Evolutionary conservation across 1,139 yeast species (phyloP), one percentile per base, ranked within the genome.

Genomic region (Arxiozyma telluris): DNA sequence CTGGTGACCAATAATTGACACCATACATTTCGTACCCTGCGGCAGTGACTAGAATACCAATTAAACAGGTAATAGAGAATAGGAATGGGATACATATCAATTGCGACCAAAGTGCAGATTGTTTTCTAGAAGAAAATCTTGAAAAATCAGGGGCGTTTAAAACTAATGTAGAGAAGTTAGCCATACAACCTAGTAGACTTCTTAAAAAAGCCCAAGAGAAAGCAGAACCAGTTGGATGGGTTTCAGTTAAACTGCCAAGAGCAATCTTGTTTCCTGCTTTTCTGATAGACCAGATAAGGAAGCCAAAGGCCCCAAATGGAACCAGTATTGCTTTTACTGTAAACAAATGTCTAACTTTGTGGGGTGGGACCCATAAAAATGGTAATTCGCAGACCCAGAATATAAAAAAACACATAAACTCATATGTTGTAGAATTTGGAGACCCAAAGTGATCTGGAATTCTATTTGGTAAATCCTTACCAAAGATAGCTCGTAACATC

Each of bases 121-220:
- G 65, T 43, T 75, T 74, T 30, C 79, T 78, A 54, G 77, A 78
- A 11, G 96, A 85, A 69, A 89, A 86, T 69, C 96, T 82, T 23
- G 96, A 78, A 70, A 88, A 89, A 76, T 90, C 97, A 0, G 96
- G 96, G 21, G 95, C 86, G 71, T 90, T 90, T 59, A 86, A 81
- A 64, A 88, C 85, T 65, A 90, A 77, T 8, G 96, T 87, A 7
- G 96, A 94, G 65, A 89, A 89, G 71, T 87, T 87, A 30, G 95
- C 89, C 61, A 90, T 74, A 52, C 90, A 77, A 67, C 84, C 84
- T 89, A 89, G 84, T 45, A 84, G 73, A n/a, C 90, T 79, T 63
- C 79, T 79, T 54, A 90, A 79, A 69, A 88, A 87, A 1, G 87
- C 87, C 96, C 96, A 90, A n/a, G 65, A 58, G 48, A 64, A 59